phyloP scores from a whole-genome alignment of 345 rosid genomes.

The Eutrema yunnanense region DNA sequence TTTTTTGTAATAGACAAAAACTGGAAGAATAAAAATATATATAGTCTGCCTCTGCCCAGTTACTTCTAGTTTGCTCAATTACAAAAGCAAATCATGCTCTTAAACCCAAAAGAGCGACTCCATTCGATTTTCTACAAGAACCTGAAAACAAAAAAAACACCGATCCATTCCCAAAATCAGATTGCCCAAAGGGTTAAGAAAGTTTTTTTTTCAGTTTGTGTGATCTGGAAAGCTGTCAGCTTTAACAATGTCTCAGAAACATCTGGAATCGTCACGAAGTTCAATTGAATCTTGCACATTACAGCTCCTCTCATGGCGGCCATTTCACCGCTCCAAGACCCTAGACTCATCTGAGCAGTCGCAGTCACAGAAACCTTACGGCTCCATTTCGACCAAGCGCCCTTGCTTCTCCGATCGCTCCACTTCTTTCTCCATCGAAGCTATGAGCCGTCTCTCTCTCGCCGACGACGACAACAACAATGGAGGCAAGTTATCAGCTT shows the following conservation, averaged over 20 bases:
- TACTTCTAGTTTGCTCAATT: neutral
- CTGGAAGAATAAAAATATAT: too few species aligned
- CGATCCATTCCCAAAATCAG: neutral
- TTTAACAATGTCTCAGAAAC: constrained; percentile 48
- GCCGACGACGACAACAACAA: constrained; percentile 52
- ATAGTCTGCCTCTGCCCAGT: neutral
- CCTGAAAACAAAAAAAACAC: neutral
- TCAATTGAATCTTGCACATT: constrained; percentile 74
- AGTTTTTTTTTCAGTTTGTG: neutral
- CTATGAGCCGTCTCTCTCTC: constrained; percentile 69
- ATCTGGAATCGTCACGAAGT: constrained; percentile 41
- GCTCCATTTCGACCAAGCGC: constrained; percentile 62
- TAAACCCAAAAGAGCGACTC: neutral
- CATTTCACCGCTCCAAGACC: constrained; percentile 51
- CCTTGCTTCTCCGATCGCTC: constrained; percentile 95
- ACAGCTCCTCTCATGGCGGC: constrained; percentile 91
- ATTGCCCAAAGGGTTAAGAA: neutral
- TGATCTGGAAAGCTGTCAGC: constrained; percentile 1
- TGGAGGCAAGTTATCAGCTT: constrained; percentile 13
- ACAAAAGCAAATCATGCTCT: neutral
- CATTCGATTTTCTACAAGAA: neutral
- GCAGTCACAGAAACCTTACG: constrained; percentile 29
- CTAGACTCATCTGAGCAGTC: constrained; percentile 36
- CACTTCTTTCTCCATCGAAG: constrained; percentile 66
- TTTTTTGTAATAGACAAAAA: too few species aligned